Evolutionary conservation across 2,329 filamentous ascomycete species (phyloP), one percentile per base, ranked within the genome.

Genomic region (Penicillium sclerotiorum): DNA sequence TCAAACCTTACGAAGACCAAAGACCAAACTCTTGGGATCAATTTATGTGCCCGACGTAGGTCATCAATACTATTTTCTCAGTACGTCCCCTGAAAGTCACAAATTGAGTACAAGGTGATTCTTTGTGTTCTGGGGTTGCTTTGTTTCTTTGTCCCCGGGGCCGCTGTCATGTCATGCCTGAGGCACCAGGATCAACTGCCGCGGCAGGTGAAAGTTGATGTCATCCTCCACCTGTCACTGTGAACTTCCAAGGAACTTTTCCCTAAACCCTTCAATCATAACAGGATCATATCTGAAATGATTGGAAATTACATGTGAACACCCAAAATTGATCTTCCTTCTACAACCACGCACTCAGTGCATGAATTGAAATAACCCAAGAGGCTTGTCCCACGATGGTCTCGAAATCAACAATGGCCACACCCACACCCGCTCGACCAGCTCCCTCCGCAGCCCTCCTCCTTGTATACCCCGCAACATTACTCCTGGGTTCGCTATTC

Each of bases 401-500:
- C 45, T 52, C 45, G 25, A 18, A 37, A 20, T 41, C 40, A 38
- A 52, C 44, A 40, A 62, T 62, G 58, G 41, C 58, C 48, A 45
- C 57, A 38, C 27, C 53, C 40, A 41, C 54, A 38, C 27, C 53
- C 40, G 43, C 54, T 38, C 51, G 52, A 47, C 50, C 54, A 38
- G 47, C 55, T 7, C 50, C 43, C 33, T 57, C 49, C 77, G 86
- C 95, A 67, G 73, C 79, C 20, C 75, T 86, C 18, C 80, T 96
- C 23, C 69, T 76, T 2, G 74, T 89, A 52, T 97, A 96, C 74
- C 93, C 93, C 4, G 61, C 76, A 21, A 86, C 92, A 6, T 84
- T 99, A 50, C 56, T 90, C 47, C 81, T 96, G 58, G 94, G 94
- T 58, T 88, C 89, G 22, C 65, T 95, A 58, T 96, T 90, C 79